Percentiles rank a stretch among this genome's conserved stretches.
phyloP scores from a whole-genome alignment of 2,329 filamentous ascomycete genomes.

The Aspergillus unguis region DNA sequence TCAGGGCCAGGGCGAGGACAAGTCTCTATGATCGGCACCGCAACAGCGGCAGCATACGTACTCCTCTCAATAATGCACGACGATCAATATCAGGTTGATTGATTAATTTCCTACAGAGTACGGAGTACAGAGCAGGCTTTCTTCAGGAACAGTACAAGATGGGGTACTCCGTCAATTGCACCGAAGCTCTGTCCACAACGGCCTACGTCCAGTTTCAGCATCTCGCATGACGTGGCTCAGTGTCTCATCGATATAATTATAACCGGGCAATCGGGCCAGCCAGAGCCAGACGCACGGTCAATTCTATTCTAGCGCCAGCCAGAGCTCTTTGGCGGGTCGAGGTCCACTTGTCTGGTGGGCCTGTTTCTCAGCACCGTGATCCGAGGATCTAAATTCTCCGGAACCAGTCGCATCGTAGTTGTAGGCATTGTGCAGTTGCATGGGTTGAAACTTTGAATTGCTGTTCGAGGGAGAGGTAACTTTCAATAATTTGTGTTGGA shows the following conservation, averaged over 20 bases:
- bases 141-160: too few species aligned
- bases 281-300: neutral
- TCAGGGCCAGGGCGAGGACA: neutral
- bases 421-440: too few species aligned
- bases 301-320: neutral
- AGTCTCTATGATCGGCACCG: neutral
- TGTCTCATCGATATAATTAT: neutral
- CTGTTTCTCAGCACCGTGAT: neutral
- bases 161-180: neutral
- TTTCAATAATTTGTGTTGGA: too few species aligned
- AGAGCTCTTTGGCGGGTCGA: slow-evolving; percentile 1
- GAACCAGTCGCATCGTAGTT: neutral
- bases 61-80: slow-evolving; percentile 1
- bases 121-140: too few species aligned
- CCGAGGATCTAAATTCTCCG: neutral
- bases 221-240: neutral
- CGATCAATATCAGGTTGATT: slow-evolving; percentile 2
- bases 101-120: neutral
- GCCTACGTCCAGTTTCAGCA: neutral
- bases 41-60: slow-evolving; percentile 6
- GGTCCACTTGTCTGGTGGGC: slow-evolving; percentile 4
- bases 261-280: neutral
- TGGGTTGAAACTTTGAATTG: too few species aligned
- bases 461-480: too few species aligned
- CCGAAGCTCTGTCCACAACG: neutral